phyloP scores from a whole-genome alignment of 768 basidiomycete genomes.

The Tulasnella sp. region DNA sequence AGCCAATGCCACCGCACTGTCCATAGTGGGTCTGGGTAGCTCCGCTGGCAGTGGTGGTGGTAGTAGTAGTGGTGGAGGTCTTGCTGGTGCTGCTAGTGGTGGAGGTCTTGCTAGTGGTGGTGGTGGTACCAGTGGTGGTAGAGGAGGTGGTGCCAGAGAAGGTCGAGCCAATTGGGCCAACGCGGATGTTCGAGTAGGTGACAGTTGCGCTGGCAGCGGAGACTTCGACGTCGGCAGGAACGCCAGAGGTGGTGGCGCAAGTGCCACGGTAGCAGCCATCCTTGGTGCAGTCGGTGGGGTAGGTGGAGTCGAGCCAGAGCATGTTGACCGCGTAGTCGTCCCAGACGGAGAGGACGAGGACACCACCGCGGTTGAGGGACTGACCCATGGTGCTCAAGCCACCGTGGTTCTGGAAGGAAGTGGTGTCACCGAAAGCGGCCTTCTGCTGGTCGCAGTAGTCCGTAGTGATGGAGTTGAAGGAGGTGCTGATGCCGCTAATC shows the following conservation, averaged over 20 bases:
- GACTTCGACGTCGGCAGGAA: no score
- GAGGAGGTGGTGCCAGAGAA: slow-evolving; percentile 18
- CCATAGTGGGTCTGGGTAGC: slow-evolving; percentile 20
- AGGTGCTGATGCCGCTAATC: slow-evolving; percentile 39
- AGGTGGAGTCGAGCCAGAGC: no score
- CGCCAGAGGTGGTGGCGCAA: no score
- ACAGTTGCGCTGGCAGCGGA: no score
- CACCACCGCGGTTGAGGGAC: slow-evolving; percentile 44
- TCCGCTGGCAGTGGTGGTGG: slow-evolving; percentile 20
- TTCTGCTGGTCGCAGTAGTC: slow-evolving; percentile 27
- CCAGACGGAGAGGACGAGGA: slow-evolving; percentile 50
- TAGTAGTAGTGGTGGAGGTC: slow-evolving; percentile 4
- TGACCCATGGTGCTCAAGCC: slow-evolving; percentile 40
- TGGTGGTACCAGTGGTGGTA: background rate
- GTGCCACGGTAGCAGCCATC: no score
- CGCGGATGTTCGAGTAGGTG: slow-evolving; percentile 2
- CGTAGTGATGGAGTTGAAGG: slow-evolving; percentile 28
- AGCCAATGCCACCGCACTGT: slow-evolving; percentile 27
- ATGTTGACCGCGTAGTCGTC: slow-evolving; percentile 46
- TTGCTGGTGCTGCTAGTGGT: background rate
- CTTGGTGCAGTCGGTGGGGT: no score
- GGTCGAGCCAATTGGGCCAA: slow-evolving; percentile 24
- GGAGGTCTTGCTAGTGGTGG: background rate
- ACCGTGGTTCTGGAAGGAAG: slow-evolving; percentile 43
- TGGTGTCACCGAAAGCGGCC: slow-evolving; percentile 43